These are phyloP conservation scores for Camelina neglecta DNA, from an alignment of 345 rosid genomes.

Conservation along the genomic window DNA sequence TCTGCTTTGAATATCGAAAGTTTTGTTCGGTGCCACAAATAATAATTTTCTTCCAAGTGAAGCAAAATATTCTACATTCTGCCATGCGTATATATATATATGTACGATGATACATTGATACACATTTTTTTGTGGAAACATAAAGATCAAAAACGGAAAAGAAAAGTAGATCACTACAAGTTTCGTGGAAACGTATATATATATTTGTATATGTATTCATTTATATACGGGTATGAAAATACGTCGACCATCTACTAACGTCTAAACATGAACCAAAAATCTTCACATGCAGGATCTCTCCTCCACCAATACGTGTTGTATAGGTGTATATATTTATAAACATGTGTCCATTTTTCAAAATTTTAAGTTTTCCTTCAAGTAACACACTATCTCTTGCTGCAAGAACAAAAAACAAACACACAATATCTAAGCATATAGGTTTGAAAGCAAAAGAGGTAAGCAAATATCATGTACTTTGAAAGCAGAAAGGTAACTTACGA, in stretches of 20 bases:
- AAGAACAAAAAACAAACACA: constrained; percentile 13
- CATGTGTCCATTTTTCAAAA: constrained; percentile 49
- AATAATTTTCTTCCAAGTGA: too few relatives aligned
- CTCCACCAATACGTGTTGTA: constrained; percentile 17
- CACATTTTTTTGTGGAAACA: not conserved
- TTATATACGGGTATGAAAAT: not conserved
- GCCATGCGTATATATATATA: not conserved
- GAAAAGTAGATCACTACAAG: not conserved
- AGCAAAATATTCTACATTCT: not conserved
- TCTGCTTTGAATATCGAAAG: not conserved
- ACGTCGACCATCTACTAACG: constrained; percentile 33
- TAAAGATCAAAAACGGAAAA: not conserved
- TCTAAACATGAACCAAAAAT: constrained; percentile 36
- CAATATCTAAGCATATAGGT: not conserved
- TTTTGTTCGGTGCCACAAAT: too few relatives aligned
- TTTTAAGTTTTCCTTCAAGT: constrained; percentile 66
- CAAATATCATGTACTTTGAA: not conserved
- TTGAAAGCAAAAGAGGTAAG: not conserved
- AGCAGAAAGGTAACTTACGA: constrained; percentile 49
- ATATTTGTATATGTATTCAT: constrained; percentile 4
- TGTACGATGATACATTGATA: not conserved
- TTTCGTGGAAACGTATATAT: constrained; percentile 14
- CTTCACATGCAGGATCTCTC: constrained; percentile 21
- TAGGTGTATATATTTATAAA: constrained; percentile 4
- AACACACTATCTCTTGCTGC: constrained; percentile 84